A percentile compares a stretch with the other conserved stretches of the same genome.
These are phyloP conservation scores for Cryptosporidium sp. DNA, from an alignment of 169 alveolate genomes.

Conservation along the genomic window DNA sequence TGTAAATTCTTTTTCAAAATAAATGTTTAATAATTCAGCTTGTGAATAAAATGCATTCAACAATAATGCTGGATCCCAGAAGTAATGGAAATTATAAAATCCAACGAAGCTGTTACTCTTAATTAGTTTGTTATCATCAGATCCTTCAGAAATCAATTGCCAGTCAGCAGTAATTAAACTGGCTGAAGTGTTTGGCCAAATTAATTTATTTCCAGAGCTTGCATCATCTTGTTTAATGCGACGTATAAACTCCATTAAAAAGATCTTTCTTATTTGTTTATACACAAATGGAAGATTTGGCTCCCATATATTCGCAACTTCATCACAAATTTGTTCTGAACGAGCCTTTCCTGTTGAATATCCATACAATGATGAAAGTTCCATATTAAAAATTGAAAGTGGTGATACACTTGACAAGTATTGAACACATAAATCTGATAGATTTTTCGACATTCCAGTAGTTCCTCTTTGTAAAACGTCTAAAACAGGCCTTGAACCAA, in stretches of 20 bases:
- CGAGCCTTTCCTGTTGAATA: background rate
- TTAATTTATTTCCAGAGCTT: conserved; percentile 19
- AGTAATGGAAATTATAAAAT: conserved; percentile 22
- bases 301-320: conserved; percentile 35
- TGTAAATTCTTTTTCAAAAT: conserved; percentile 2
- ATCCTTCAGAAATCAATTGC: conserved; percentile 5
- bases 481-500: background rate
- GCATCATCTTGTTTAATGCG: conserved; percentile 58
- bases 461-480: background rate
- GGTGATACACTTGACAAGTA: background rate
- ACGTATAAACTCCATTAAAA: conserved; percentile 59
- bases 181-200: conserved; percentile 55
- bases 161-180: conserved; percentile 40
- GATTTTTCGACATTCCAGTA: background rate
- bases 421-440: background rate
- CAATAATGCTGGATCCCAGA: conserved; percentile 72
- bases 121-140: background rate
- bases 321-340: conserved; percentile 14
- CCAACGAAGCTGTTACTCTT: conserved; percentile 24
- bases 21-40: conserved; percentile 1
- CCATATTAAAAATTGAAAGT: background rate
- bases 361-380: background rate
- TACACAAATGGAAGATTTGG: conserved; percentile 36
- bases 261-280: conserved; percentile 11
- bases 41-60: conserved; percentile 20